Evolutionary conservation across 371 early-diverging fungal genomes (phyloP).

Genomic region (Mucor sp.): DNA sequence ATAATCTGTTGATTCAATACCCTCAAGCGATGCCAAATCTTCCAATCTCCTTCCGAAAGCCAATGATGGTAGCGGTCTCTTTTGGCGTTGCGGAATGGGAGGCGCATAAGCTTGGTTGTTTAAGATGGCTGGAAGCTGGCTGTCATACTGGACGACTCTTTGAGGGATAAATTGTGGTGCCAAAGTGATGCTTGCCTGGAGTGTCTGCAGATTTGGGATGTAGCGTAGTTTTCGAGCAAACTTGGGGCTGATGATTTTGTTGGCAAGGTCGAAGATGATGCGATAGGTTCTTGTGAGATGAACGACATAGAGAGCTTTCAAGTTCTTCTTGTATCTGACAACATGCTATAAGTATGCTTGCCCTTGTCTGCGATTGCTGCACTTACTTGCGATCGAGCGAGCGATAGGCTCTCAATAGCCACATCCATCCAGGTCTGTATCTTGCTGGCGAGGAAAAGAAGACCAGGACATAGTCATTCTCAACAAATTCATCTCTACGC

Average conservation of each 20-base stretch:
- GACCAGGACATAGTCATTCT: conserved; percentile 84
- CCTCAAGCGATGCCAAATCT: conserved; percentile 35
- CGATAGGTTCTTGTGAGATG: conserved; percentile 61
- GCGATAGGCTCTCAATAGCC: conserved; percentile 85
- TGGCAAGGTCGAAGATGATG: conserved; percentile 47
- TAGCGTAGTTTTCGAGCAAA: conserved; percentile 89
- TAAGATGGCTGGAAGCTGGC: conserved; percentile 3
- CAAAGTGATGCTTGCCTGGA: conserved; percentile 70
- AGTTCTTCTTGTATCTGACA: conserved; percentile 87
- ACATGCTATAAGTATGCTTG: background rate
- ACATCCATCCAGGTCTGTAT: conserved; percentile 81
- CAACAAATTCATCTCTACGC: conserved; percentile 73
- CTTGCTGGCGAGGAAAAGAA: conserved; percentile 83
- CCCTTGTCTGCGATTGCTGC: background rate
- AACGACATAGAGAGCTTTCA: conserved; percentile 88
- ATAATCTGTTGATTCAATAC: conserved; percentile 12
- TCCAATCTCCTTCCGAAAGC: conserved; percentile 42
- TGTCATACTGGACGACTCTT: conserved; percentile 70
- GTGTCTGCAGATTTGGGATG: conserved; percentile 68
- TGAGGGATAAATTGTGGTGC: conserved; percentile 79
- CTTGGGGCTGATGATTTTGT: conserved; percentile 75
- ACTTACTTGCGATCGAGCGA: conserved; percentile 72
- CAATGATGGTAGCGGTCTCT: conserved; percentile 27
- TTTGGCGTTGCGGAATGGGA: conserved; percentile 1
- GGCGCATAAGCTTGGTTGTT: background rate